phyloP scores from a whole-genome alignment of 441 rosid species.

The Erodium texanum region DNA sequence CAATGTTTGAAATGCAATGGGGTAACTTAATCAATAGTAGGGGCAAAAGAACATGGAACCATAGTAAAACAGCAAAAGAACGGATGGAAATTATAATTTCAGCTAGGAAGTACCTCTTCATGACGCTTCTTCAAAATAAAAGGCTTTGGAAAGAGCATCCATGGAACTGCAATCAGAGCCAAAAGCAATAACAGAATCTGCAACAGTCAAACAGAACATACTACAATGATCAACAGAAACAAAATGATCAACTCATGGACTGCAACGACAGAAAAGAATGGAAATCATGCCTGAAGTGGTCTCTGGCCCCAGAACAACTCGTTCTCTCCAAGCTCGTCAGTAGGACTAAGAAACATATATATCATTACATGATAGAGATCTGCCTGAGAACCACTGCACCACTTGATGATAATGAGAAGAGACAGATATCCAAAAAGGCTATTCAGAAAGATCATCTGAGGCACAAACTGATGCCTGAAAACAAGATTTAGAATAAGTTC shows the following conservation, averaged over 20 bases:
- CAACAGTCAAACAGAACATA: not conserved
- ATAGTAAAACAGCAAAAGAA: not conserved
- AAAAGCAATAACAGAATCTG: slow-evolving; percentile 67
- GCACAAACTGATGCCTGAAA: slow-evolving; percentile 60
- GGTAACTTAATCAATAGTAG: too few relatives aligned
- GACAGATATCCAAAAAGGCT: slow-evolving; percentile 85
- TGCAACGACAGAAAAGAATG: slow-evolving; percentile 9
- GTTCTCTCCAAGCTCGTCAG: slow-evolving; percentile 80
- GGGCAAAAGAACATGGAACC: not conserved
- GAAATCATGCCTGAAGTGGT: slow-evolving; percentile 47
- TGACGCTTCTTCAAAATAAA: slow-evolving; percentile 79
- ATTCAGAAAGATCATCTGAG: slow-evolving; percentile 83
- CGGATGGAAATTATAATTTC: not conserved
- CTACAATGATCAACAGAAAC: slow-evolving; percentile 7
- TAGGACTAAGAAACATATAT: slow-evolving; percentile 92
- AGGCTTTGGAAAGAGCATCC: slow-evolving; percentile 99
- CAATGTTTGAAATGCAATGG: too few relatives aligned
- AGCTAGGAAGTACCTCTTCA: slow-evolving; percentile 48
- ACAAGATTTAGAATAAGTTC: not conserved
- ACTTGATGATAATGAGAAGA: slow-evolving; percentile 68
- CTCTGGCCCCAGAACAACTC: slow-evolving; percentile 68
- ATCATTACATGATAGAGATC: slow-evolving; percentile 89
- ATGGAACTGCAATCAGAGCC: slow-evolving; percentile 83
- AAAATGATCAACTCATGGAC: slow-evolving; percentile 8
- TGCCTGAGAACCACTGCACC: slow-evolving; percentile 88